Percentiles rank a stretch among this genome's conserved stretches.
phyloP scores from a whole-genome alignment of 345 rosid genomes.

The Clarkia xantiana region DNA sequence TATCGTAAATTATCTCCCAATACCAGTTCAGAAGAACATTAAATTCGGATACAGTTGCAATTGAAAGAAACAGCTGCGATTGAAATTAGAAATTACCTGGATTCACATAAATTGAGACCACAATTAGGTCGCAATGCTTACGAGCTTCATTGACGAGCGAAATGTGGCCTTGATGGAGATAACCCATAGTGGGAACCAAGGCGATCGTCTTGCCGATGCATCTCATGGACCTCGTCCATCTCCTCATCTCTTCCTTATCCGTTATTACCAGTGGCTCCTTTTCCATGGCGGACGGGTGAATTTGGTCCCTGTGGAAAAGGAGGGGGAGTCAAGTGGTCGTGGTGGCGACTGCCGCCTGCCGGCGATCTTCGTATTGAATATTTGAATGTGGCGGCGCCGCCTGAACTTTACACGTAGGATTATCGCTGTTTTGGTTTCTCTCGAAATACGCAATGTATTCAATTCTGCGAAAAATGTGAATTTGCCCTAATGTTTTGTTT shows the following conservation, averaged over 20 bases:
- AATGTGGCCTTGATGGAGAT: conserved; percentile 74
- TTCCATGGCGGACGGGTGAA: conserved; percentile 1
- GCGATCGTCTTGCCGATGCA: conserved; percentile 54
- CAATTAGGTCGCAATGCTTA: conserved; percentile 31
- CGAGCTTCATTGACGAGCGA: conserved; percentile 56
- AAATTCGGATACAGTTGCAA: background rate
- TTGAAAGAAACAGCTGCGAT: background rate
- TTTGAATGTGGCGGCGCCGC: too few species aligned
- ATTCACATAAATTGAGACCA: conserved; percentile 77
- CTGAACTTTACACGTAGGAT: too few species aligned
- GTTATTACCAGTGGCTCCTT: conserved; percentile 35
- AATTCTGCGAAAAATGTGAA: too few species aligned
- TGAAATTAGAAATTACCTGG: conserved; percentile 45
- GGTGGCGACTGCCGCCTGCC: too few species aligned
- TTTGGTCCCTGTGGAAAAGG: background rate
- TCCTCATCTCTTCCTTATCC: conserved; percentile 55
- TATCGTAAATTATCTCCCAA: too few species aligned
- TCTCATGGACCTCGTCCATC: conserved; percentile 57
- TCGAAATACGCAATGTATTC: too few species aligned
- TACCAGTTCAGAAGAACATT: too few species aligned
- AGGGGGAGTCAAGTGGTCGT: too few species aligned
- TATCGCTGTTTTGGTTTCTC: too few species aligned
- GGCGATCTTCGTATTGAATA: too few species aligned
- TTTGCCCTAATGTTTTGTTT: too few species aligned
- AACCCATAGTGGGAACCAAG: conserved; percentile 85